Evolutionary conservation across 495 filamentous ascomycete species (phyloP).

Genomic region (Echria macrotheca): DNA sequence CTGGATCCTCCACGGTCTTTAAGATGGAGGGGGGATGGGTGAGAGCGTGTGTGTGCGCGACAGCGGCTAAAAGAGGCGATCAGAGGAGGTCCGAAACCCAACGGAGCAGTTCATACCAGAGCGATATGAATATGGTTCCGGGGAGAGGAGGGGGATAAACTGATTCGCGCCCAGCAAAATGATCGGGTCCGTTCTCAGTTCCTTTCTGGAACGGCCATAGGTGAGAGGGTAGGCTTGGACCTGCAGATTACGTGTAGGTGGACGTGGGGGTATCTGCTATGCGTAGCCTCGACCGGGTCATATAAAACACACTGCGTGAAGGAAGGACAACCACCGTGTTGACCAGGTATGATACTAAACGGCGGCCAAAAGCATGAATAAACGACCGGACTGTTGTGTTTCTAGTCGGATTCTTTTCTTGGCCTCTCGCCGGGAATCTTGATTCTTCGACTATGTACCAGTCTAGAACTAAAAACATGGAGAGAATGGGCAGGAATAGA

Average conservation of each 20-base stretch:
- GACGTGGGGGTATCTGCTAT: not conserved
- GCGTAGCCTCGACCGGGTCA: constrained; percentile 6
- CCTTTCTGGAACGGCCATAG: not conserved
- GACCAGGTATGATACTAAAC: too few relatives aligned
- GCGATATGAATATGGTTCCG: constrained; percentile 16
- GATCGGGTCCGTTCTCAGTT: not conserved
- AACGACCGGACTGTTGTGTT: not conserved
- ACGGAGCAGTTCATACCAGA: constrained; percentile 28
- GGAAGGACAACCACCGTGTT: constrained; percentile 1
- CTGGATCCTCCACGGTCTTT: not conserved
- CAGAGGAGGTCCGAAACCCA: constrained; percentile 22
- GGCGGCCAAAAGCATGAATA: constrained; percentile 7
- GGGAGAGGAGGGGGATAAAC: constrained; percentile 8
- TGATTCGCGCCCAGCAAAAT: constrained; percentile 6
- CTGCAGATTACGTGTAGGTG: constrained; percentile 1
- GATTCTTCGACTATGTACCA: not conserved
- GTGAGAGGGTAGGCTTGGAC: not conserved
- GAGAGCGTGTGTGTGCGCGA: not conserved
- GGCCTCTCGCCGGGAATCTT: not conserved
- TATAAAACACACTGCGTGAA: constrained; percentile 7
- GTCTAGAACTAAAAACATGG: constrained; percentile 1
- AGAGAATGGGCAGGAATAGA: constrained; percentile 2
- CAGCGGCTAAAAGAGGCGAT: constrained; percentile 19
- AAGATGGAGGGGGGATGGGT: constrained; percentile 8
- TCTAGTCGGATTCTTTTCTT: too few relatives aligned